Base-by-base conservation (phyloP, 805 yeast genomes). In the Saccharomycopsis fodiens region DNA sequence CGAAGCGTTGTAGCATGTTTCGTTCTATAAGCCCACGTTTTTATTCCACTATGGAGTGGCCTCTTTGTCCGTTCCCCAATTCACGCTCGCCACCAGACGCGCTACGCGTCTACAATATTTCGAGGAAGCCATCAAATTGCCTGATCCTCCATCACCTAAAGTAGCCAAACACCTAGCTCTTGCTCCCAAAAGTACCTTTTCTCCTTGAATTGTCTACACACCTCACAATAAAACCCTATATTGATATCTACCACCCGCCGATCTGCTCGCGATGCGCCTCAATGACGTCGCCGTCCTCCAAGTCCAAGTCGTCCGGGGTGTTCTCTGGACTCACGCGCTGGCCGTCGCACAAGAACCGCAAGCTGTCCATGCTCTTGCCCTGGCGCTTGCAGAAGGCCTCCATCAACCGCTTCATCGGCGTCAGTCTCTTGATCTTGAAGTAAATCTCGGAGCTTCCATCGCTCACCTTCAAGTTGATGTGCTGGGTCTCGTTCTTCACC, bases 301-400 rank as follows among this genome's bases (percentile, higher is more conserved):
- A 79, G 42, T 87, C 97, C 58, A 93, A 73, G 52, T 79, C 85
- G 35, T 85, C 95, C 4, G 99, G 97, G 3, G 98, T 93, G 57
- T 85, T 87, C 49, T 83, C 89, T 7, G 89, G 84, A 53, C 76
- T 73, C 50, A 93, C 80, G 60, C 97, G 79, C 55, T 87, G 84
- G 53, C 99, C 99, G 54, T 93, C 99, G 61, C 82, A 82, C 59
- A 93, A 71, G 64, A 93, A 93, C 64, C 97, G 79, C 62, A 93
- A 70, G 42, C 91, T 78, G 55, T 76, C 78, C 60, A 83, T 68
- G 53, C 83, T 79, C 64, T 91, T 91, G 37, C 97, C 97, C 61
- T 91, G 96, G 72, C 98, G 85, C 68, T 89, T 89, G 64, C 97
- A 94, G 64, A 91, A 93, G 10, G 97, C 96, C 59, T 91, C 97